phyloP scores from a whole-genome alignment of 805 yeast species.

The Wickerhamiella slavikovae region DNA sequence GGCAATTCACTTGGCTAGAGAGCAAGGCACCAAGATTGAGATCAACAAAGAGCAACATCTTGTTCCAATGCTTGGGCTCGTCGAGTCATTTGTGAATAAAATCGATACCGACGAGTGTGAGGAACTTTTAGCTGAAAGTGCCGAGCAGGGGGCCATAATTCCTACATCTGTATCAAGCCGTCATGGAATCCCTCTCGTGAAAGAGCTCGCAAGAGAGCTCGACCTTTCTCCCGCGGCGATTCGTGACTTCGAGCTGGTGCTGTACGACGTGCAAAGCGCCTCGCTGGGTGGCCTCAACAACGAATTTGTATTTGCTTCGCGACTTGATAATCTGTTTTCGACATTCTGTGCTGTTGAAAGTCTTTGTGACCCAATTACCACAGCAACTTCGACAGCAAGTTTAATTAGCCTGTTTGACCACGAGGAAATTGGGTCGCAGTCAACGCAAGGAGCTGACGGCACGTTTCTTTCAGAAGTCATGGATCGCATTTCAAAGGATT shows the following conservation, averaged over 20 bases:
- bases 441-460: slow-evolving; percentile 95
- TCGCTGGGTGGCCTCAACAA: slow-evolving; percentile 73
- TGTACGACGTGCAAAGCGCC: slow-evolving; percentile 71
- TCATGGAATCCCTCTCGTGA: slow-evolving; percentile 55
- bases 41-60: slow-evolving; percentile 77
- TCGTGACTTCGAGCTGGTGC: slow-evolving; percentile 75
- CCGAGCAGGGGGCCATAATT: too few relatives aligned
- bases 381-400: slow-evolving; percentile 19
- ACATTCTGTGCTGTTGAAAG: slow-evolving; percentile 67
- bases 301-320: slow-evolving; percentile 79
- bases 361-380: slow-evolving; percentile 30
- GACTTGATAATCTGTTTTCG: slow-evolving; percentile 78
- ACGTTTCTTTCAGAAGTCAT: slow-evolving; percentile 67
- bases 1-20: slow-evolving; percentile 79
- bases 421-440: slow-evolving; percentile 83
- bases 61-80: slow-evolving; percentile 64
- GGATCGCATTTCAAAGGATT: slow-evolving; percentile 39
- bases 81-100: slow-evolving; percentile 10
- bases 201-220: slow-evolving; percentile 46
- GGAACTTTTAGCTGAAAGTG: slow-evolving; percentile 26
- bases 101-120: slow-evolving; percentile 5
- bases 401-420: slow-evolving; percentile 80
- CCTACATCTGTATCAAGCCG: slow-evolving; percentile 45
- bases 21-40: slow-evolving; percentile 48
- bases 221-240: slow-evolving; percentile 32